Conservation (phyloP, 2,329 filamentous ascomycete species). For the Aureobasidium sp. region DNA sequence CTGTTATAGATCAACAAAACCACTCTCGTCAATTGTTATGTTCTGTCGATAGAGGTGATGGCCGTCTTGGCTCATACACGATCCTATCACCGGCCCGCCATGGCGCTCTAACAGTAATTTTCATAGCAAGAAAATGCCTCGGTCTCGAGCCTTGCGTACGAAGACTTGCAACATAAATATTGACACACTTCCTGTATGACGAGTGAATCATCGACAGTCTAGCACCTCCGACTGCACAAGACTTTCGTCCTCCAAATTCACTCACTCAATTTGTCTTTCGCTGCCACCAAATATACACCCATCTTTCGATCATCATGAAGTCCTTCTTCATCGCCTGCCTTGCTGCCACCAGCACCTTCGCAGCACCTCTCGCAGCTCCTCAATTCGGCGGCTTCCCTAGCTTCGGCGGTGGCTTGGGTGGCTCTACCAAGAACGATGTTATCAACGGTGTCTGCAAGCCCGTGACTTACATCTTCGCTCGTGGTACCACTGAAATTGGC, state of each 20-base stretch:
- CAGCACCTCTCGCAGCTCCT: conserved; percentile 1
- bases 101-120: not conserved
- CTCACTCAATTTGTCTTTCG: not conserved
- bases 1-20: not conserved
- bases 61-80: not conserved
- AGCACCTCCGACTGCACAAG: not conserved
- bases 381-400: not conserved
- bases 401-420: not conserved
- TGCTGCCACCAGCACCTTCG: not conserved
- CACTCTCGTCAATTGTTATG: not conserved
- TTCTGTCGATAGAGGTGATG: not conserved
- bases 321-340: conserved; percentile 2
- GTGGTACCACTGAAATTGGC: conserved; percentile 44
- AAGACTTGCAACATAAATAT: not conserved
- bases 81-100: not conserved
- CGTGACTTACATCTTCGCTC: conserved; percentile 47
- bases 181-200: not conserved
- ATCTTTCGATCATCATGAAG: not conserved
- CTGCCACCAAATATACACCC: not conserved
- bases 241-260: not conserved
- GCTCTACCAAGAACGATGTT: conserved; percentile 16
- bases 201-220: not conserved
- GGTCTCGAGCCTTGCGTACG: not conserved
- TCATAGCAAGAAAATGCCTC: not conserved
- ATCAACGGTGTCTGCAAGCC: conserved; percentile 28